Percentiles rank a stretch among this genome's conserved stretches.
These are phyloP conservation scores for Bipolaris sorokiniana DNA, from an alignment of 2,329 filamentous ascomycete species.

Conservation along the genomic window DNA sequence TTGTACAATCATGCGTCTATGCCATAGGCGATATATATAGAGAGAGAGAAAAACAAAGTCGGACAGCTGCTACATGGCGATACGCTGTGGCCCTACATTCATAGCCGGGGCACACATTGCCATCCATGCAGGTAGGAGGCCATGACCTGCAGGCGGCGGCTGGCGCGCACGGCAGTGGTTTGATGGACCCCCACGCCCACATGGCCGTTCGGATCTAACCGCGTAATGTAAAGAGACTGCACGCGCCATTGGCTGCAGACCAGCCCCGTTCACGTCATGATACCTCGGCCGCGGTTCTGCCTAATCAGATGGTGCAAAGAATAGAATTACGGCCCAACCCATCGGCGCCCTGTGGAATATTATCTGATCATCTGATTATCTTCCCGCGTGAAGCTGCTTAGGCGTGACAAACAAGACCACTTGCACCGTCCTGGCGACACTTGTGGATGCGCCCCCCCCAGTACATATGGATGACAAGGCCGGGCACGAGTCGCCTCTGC, in stretches of 20 bases:
- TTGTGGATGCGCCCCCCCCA: slow-evolving; percentile 27
- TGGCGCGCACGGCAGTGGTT: neutral
- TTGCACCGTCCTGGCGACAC: slow-evolving; percentile 28
- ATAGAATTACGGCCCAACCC: slow-evolving; percentile 5
- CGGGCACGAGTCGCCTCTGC: slow-evolving; percentile 20
- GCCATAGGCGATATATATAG: too few relatives aligned
- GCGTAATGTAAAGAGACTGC: neutral
- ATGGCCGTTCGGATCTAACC: neutral
- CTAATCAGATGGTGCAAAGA: slow-evolving; percentile 32
- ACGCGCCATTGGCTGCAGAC: neutral
- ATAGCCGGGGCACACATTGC: too few relatives aligned
- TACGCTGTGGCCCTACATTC: too few relatives aligned
- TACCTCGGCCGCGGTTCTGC: neutral
- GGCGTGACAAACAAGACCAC: slow-evolving; percentile 28
- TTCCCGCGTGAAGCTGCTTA: slow-evolving; percentile 29
- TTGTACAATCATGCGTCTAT: neutral
- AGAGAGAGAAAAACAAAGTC: too few relatives aligned
- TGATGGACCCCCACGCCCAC: neutral
- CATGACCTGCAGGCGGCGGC: too few relatives aligned
- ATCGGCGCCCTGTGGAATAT: slow-evolving; percentile 11
- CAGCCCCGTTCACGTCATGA: slow-evolving; percentile 5
- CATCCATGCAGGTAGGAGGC: too few relatives aligned
- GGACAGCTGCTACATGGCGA: too few relatives aligned
- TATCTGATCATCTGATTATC: slow-evolving; percentile 38
- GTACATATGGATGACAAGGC: slow-evolving; percentile 35